phyloP scores from a whole-genome alignment of 768 basidiomycete genomes.

The Mycena indigotica region DNA sequence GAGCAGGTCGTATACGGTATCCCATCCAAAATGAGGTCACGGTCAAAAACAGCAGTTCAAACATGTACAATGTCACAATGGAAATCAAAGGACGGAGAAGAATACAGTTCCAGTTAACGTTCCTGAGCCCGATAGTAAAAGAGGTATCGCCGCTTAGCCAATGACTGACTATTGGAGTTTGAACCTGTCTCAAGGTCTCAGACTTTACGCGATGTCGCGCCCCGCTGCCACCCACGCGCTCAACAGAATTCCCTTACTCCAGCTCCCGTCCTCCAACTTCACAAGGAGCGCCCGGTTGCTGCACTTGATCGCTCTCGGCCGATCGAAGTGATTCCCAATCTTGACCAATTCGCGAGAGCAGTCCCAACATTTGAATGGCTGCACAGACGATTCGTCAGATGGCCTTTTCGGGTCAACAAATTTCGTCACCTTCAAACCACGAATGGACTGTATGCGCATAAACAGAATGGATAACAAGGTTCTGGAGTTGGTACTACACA shows the following conservation, averaged over 20 bases:
- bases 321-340: not conserved
- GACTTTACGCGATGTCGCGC: not conserved
- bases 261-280: not conserved
- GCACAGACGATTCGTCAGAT: not conserved
- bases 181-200: no score
- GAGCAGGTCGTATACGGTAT: no score
- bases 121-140: no score
- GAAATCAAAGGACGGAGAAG: no score
- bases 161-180: no score
- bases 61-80: no score
- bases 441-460: not conserved
- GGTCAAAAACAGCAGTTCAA: no score
- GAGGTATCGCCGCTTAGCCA: no score
- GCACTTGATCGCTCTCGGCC: not conserved
- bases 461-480: not conserved
- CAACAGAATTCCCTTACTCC: conserved; percentile 4
- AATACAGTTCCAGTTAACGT: no score
- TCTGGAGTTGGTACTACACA: not conserved
- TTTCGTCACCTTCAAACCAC: not conserved
- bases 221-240: not conserved
- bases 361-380: not conserved
- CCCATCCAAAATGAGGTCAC: no score
- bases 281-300: not conserved
- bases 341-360: not conserved
- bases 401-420: not conserved